Evolutionary conservation across 805 yeast genomes (phyloP).

Genomic region (Candida maltosa): DNA sequence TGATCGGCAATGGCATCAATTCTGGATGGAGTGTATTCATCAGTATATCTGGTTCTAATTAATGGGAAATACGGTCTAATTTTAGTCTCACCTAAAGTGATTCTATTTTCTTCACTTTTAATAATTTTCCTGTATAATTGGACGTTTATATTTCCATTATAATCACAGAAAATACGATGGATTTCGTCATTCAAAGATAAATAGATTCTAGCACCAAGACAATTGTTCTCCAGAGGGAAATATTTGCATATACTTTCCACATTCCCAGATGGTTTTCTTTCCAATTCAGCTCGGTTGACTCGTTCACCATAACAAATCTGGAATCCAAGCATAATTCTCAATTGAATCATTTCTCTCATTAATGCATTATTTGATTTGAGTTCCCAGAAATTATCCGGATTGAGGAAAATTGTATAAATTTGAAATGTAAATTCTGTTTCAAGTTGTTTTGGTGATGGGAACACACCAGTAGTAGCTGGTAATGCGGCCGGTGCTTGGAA

Average conservation of each 20-base stretch:
- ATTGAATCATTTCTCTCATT: slow-evolving; percentile 81
- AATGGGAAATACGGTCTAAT: slow-evolving; percentile 25
- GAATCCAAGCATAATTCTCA: slow-evolving; percentile 81
- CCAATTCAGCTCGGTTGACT: slow-evolving; percentile 64
- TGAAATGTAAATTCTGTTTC: slow-evolving; percentile 73
- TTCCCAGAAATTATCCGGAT: slow-evolving; percentile 52
- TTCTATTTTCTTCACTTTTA: slow-evolving; percentile 7
- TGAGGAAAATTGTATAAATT: slow-evolving; percentile 74
- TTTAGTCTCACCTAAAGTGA: slow-evolving; percentile 10
- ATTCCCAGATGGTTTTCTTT: slow-evolving; percentile 53
- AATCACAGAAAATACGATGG: slow-evolving; percentile 76
- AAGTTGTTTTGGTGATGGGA: slow-evolving; percentile 70
- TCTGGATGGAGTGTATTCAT: slow-evolving; percentile 53
- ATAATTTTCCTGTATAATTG: slow-evolving; percentile 54
- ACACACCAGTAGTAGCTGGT: slow-evolving; percentile 76
- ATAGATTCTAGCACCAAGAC: slow-evolving; percentile 63
- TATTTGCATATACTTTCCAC: slow-evolving; percentile 56
- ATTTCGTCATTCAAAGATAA: slow-evolving; percentile 78
- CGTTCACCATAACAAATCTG: slow-evolving; percentile 79
- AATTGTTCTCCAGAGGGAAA: slow-evolving; percentile 40
- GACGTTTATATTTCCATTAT: slow-evolving; percentile 69
- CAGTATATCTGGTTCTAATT: slow-evolving; percentile 78
- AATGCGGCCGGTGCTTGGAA: slow-evolving; percentile 90
- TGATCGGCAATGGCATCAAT: slow-evolving; percentile 54
- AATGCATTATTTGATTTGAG: slow-evolving; percentile 54